A percentile compares a stretch with the other conserved stretches of the same genome.
phyloP scores from a whole-genome alignment of 768 basidiomycete genomes.

The Boletus subparvulus region DNA sequence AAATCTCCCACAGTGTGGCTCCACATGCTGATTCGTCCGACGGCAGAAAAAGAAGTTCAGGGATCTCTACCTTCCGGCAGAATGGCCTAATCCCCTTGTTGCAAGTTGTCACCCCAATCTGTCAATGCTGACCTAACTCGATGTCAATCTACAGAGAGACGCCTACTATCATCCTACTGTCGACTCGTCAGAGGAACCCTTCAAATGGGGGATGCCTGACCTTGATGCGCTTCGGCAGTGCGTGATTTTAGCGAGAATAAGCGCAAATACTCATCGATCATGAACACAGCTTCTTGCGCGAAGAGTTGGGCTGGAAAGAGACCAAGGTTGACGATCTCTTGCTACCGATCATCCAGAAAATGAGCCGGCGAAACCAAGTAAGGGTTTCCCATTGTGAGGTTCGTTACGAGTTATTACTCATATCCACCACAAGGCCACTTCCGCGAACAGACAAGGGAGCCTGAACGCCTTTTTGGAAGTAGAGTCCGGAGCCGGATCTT shows the following conservation, averaged over 20 bases:
- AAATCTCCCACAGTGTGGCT: slow-evolving; percentile 4
- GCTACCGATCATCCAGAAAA: slow-evolving; percentile 88
- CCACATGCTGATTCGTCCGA: slow-evolving; percentile 11
- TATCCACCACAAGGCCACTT: slow-evolving; percentile 44
- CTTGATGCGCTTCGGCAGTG: slow-evolving; percentile 87
- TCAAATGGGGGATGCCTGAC: slow-evolving; percentile 97
- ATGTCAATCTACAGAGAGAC: slow-evolving; percentile 56
- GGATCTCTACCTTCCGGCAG: slow-evolving; percentile 69
- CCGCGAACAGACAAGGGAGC: slow-evolving; percentile 74
- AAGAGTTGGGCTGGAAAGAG: slow-evolving; percentile 81
- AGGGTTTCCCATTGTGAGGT: slow-evolving; percentile 11
- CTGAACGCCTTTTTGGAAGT: slow-evolving; percentile 76
- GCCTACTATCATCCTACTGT: slow-evolving; percentile 92
- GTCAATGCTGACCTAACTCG: slow-evolving; percentile 2
- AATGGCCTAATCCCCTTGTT: slow-evolving; percentile 93
- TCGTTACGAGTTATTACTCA: slow-evolving; percentile 1
- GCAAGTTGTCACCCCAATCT: slow-evolving; percentile 45
- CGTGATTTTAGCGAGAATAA: slow-evolving; percentile 25
- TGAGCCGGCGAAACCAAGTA: slow-evolving; percentile 80
- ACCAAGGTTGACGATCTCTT: slow-evolving; percentile 86
- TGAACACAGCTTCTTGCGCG: slow-evolving; percentile 57
- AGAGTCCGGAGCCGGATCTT: slow-evolving; percentile 61
- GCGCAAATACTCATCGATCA: slow-evolving; percentile 12
- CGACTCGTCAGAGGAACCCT: slow-evolving; percentile 88
- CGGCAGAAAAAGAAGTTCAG: slow-evolving; percentile 87